Conservation (phyloP, 176 grass and related monocot species). For the Cocos nucifera region DNA sequence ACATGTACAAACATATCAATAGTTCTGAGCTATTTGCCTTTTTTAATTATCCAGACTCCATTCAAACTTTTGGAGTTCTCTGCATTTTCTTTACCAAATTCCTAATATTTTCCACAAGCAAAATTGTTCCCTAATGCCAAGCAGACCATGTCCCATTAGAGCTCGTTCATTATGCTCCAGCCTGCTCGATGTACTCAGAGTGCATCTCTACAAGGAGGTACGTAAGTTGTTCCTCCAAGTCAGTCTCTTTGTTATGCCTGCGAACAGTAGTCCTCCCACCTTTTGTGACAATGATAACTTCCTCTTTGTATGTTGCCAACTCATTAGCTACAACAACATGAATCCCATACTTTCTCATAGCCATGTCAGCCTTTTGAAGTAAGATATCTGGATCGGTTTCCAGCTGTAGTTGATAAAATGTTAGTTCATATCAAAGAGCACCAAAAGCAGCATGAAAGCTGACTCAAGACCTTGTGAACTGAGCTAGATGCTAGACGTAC, state of each 20-base stretch:
- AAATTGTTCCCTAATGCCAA: too few relatives aligned
- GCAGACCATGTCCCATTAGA: too few relatives aligned
- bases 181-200: slow-evolving; percentile 26
- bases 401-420: slow-evolving; percentile 31
- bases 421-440: not conserved
- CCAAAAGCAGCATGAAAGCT: not conserved
- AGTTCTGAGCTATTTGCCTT: too few relatives aligned
- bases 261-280: slow-evolving; percentile 24
- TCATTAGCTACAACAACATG: slow-evolving; percentile 51
- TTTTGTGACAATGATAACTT: slow-evolving; percentile 49
- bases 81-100: too few relatives aligned
- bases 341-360: slow-evolving; percentile 65
- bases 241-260: slow-evolving; percentile 27
- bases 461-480: too few relatives aligned
- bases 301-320: slow-evolving; percentile 67
- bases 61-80: too few relatives aligned
- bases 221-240: slow-evolving; percentile 60
- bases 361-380: slow-evolving; percentile 46
- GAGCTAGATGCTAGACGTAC: too few relatives aligned
- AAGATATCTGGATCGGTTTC: slow-evolving; percentile 82
- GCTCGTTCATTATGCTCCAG: too few relatives aligned
- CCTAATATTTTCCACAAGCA: too few relatives aligned
- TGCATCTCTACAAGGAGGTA: slow-evolving; percentile 11
- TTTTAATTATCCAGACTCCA: too few relatives aligned
- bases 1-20: too few relatives aligned